These are phyloP conservation scores for Candida easanensis DNA, from an alignment of 805 yeast species.

Conservation along the genomic window DNA sequence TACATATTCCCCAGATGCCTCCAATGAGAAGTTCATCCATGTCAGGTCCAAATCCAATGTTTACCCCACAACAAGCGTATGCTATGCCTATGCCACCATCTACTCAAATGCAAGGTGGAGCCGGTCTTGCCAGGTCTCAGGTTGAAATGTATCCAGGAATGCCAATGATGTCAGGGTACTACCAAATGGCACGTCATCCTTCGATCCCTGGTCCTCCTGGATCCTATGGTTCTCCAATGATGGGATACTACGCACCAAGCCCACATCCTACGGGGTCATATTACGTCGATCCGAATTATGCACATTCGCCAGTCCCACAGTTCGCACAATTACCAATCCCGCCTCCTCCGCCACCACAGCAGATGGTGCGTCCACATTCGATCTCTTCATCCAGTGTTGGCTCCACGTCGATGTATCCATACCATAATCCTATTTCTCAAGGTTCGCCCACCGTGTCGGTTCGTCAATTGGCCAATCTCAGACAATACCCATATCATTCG, in stretches of 20 bases:
- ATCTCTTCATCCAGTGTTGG: not conserved
- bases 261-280: not conserved
- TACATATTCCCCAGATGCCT: conserved; percentile 3
- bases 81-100: conserved; percentile 1
- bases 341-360: not conserved
- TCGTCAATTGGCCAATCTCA: conserved; percentile 16
- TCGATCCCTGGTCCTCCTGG: not conserved
- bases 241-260: conserved; percentile 4
- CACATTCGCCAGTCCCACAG: conserved; percentile 5
- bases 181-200: not conserved
- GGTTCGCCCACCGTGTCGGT: conserved; percentile 19
- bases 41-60: not conserved
- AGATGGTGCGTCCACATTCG: not conserved
- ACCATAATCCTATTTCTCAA: conserved; percentile 1
- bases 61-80: conserved; percentile 1
- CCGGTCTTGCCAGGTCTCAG: not conserved
- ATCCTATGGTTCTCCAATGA: conserved; percentile 1
- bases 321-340: conserved; percentile 4
- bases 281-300: not conserved
- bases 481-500: conserved; percentile 26
- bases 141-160: not conserved
- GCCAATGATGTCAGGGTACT: conserved; percentile 1
- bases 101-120: no score
- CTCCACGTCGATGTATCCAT: conserved; percentile 1
- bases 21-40: not conserved